These are phyloP conservation scores for Fusarium circinatum DNA, from an alignment of 2,329 filamentous ascomycete genomes.

Conservation along the genomic window DNA sequence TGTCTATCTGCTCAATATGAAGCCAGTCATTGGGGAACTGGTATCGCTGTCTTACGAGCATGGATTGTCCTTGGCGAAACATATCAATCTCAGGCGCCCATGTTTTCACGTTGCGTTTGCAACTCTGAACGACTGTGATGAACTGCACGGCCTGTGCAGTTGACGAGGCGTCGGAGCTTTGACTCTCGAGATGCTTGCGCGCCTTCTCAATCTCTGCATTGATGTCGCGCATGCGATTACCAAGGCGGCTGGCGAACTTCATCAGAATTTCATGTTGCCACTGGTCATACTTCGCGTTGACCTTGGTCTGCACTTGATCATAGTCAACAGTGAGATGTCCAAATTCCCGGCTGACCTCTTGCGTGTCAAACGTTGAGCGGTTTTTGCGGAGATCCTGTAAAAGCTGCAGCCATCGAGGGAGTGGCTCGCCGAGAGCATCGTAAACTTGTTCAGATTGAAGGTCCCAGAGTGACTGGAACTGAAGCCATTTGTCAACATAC, in stretches of 20 bases:
- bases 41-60: constrained; percentile 89
- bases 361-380: constrained; percentile 95
- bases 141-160: constrained; percentile 98
- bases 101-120: constrained; percentile 89
- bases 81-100: constrained; percentile 97
- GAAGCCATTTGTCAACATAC: constrained; percentile 98
- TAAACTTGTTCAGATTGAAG: constrained; percentile 96
- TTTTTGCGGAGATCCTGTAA: constrained; percentile 98
- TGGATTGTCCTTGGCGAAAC: constrained; percentile 95
- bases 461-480: constrained; percentile 99
- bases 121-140: constrained; percentile 97
- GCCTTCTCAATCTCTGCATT: constrained; percentile 93
- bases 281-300: constrained; percentile 99
- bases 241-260: constrained; percentile 91
- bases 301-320: constrained; percentile 97
- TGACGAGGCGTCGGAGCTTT: constrained; percentile 92
- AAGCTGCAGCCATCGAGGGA: constrained; percentile 92
- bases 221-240: constrained; percentile 90
- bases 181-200: constrained; percentile 87
- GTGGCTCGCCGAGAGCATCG: constrained; percentile 87
- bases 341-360: constrained; percentile 91
- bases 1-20: constrained; percentile 94
- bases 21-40: constrained; percentile 96
- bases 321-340: constrained; percentile 97
- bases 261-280: constrained; percentile 98